phyloP scores from a whole-genome alignment of 78 protist species.

The Bigelowiella natans region DNA sequence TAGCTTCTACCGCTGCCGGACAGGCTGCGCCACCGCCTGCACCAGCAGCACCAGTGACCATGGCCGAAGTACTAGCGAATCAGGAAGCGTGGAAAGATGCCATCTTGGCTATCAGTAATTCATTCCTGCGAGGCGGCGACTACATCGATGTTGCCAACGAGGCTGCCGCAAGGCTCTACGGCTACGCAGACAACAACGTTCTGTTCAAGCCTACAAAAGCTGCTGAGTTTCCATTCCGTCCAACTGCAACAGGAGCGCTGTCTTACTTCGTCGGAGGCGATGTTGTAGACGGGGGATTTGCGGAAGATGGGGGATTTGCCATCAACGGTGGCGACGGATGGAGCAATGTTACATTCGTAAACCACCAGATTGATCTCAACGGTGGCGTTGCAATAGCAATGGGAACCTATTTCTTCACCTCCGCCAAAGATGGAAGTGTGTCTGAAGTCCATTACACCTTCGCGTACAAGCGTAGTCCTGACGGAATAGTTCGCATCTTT shows the following conservation, averaged over 20 bases:
- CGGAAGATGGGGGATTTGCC: not conserved
- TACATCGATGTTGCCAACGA: not conserved
- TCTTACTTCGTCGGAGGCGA: not conserved
- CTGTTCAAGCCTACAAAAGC: no score
- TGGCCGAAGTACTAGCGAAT: not conserved
- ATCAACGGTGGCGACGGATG: slow-evolving; percentile 7
- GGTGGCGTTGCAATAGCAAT: not conserved
- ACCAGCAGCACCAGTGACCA: not conserved
- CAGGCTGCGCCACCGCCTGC: no score
- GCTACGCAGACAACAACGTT: not conserved
- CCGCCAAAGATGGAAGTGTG: not conserved
- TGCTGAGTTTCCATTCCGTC: not conserved
- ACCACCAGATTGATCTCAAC: not conserved
- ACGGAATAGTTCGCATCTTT: slow-evolving; percentile 4
- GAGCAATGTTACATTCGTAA: not conserved
- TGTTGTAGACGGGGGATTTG: not conserved
- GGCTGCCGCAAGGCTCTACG: slow-evolving; percentile 1
- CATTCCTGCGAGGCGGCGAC: not conserved
- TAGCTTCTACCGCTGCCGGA: no score
- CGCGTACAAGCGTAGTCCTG: not conserved
- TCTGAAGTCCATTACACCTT: not conserved
- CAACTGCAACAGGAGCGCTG: not conserved
- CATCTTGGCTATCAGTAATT: not conserved
- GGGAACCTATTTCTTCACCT: not conserved
- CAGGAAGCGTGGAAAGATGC: not conserved